Evolutionary conservation across 2,329 filamentous ascomycete genomes (phyloP), one percentile per base, ranked within the genome.

Genomic region (Aspergillus aculeatinus): DNA sequence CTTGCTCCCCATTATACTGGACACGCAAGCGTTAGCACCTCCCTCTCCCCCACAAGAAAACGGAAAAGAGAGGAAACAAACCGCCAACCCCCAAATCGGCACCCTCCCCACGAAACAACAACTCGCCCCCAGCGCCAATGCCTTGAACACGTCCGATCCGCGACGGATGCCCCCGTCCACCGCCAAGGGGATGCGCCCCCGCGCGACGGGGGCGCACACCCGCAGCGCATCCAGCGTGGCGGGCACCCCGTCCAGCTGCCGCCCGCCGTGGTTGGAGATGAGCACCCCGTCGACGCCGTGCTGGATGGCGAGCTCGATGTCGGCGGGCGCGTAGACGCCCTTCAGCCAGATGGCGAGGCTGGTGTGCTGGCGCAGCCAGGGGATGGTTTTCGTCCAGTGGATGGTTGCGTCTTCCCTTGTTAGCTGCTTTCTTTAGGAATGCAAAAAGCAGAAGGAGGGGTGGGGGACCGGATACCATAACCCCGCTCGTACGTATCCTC

Each of bases 321-420:
- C 71, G 51, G 73, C 69, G 12, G 68, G 65, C 0, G 66, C 69
- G n/a, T 59, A 57, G 10, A 69, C 64, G 29, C 57, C 62, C 61
- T 68, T 61, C 44, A 65, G 42, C 61, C 48, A 69, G 25, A 59
- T 77, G 51, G 81, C 73, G 68, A 83, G 74, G 42, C 73, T 78
- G 0, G 80, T 82, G 49, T 78, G 70, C 6, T 69, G 70, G 16
- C 78, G 72, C 52, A 84, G 63, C 77, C 79, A 83, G 0, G 74
- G 71, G 47, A 83, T 79, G 19, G 78, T 76, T 2, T 72, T 66
- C 16, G 78, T 77, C 82, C 82, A 85, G 51, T 77, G 75, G 48
- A 76, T 65, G 3, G 68, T 69, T 7, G 71, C 58, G 58, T 77
- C 75, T 68, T 58, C 5, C 16, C 48, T 6, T 12, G 7, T 35